These are phyloP conservation scores for Xylaria sp. DNA, from an alignment of 2,329 filamentous ascomycete genomes.

Conservation along the genomic window DNA sequence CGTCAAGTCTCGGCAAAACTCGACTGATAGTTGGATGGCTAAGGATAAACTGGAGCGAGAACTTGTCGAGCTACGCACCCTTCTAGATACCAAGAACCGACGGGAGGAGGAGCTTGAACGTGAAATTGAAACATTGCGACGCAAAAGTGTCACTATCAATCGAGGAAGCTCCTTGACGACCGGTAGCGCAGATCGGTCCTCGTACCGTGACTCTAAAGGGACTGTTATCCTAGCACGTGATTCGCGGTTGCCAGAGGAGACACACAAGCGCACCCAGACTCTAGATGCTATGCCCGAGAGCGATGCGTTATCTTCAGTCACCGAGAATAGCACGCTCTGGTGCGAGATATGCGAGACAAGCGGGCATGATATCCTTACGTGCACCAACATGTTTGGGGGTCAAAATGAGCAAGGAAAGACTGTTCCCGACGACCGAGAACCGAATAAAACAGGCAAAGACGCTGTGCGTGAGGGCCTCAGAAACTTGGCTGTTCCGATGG, in stretches of 20 bases:
- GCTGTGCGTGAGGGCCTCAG: constrained; percentile 54
- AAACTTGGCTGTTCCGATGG: constrained; percentile 53
- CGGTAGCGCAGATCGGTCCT: constrained; percentile 65
- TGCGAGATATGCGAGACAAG: constrained; percentile 95
- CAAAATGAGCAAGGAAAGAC: constrained; percentile 47
- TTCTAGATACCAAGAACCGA: constrained; percentile 76
- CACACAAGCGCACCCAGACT: constrained; percentile 63
- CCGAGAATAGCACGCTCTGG: constrained; percentile 81
- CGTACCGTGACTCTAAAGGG: constrained; percentile 73
- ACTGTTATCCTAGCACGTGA: constrained; percentile 70
- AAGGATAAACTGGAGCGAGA: constrained; percentile 82
- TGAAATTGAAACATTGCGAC: constrained; percentile 76
- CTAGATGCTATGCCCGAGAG: constrained; percentile 78
- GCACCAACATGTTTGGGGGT: constrained; percentile 84
- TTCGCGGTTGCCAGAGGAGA: constrained; percentile 58
- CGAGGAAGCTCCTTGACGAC: constrained; percentile 64
- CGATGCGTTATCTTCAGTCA: constrained; percentile 75
- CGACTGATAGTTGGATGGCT: constrained; percentile 66
- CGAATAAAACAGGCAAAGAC: constrained; percentile 51
- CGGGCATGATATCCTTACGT: constrained; percentile 93
- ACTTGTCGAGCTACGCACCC: constrained; percentile 78
- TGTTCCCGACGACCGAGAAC: constrained; percentile 38
- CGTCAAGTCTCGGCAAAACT: constrained; percentile 58
- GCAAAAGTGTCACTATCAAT: constrained; percentile 56
- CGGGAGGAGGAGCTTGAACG: constrained; percentile 89